Evolutionary conservation across 1,139 yeast species (phyloP).

Genomic region (Suhomyces kunorum): DNA sequence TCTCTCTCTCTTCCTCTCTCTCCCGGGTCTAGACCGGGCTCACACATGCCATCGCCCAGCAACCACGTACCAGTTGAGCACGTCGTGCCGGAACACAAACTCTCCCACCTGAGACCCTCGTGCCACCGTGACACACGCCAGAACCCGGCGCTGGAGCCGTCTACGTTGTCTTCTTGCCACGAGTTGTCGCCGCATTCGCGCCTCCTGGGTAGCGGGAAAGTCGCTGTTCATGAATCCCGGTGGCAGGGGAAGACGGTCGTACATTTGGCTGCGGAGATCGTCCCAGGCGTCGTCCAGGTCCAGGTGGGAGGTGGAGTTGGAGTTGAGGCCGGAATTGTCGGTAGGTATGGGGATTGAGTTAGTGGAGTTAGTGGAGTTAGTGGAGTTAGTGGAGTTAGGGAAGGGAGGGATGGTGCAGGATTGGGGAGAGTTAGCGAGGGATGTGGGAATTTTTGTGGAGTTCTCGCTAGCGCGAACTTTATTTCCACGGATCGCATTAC

Average conservation of each 20-base stretch:
- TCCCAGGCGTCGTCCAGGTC: slow-evolving; percentile 11
- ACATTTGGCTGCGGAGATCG: slow-evolving; percentile 27
- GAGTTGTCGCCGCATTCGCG: slow-evolving; percentile 14
- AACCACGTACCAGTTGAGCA: slow-evolving; percentile 19
- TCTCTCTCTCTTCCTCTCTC: not conserved
- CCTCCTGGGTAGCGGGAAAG: slow-evolving; percentile 62
- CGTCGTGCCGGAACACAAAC: slow-evolving; percentile 20
- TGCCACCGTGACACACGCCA: slow-evolving; percentile 16
- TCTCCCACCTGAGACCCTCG: slow-evolving; percentile 21
- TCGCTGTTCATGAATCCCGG: slow-evolving; percentile 66
- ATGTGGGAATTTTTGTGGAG: no score
- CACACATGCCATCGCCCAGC: slow-evolving; percentile 12
- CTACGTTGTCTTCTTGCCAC: slow-evolving; percentile 17
- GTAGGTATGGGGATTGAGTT: no score
- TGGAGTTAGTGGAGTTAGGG: no score
- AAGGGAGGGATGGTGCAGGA: no score
- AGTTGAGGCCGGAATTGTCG: slow-evolving; percentile 6
- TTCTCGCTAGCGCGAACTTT: no score
- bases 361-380: no score
- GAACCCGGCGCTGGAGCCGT: slow-evolving; percentile 16
- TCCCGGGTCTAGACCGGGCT: slow-evolving; percentile 4
- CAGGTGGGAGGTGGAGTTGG: no score
- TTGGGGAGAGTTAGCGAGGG: no score
- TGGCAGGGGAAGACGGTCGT: slow-evolving; percentile 56
- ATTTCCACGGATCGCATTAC: no score